A percentile compares a stretch with the other conserved stretches of the same genome.
Conservation (phyloP, 2,329 filamentous ascomycete genomes). For the Sporothrix protearum region DNA sequence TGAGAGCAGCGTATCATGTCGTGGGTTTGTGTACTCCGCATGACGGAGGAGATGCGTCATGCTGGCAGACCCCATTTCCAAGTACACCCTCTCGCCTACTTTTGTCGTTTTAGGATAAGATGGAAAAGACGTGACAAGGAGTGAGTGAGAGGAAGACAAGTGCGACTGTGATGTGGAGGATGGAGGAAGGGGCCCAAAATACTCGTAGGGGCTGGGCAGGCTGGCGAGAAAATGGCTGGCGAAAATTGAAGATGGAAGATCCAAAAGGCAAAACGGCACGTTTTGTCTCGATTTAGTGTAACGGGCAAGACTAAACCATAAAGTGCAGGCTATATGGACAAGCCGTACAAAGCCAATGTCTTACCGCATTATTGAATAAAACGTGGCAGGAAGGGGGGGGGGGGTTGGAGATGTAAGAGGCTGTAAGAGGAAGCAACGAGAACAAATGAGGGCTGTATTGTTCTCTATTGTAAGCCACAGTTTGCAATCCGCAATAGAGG, state of each 20-base stretch:
- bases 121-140: neutral
- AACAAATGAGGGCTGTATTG: neutral
- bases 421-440: neutral
- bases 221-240: neutral
- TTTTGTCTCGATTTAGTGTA: neutral
- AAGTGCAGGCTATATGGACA: no score
- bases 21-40: neutral
- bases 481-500: neutral
- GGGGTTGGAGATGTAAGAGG: neutral
- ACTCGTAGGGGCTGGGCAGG: neutral
- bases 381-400: neutral
- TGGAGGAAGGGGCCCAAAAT: neutral
- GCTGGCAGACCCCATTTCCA: neutral
- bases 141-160: neutral
- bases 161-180: neutral
- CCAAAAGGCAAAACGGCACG: neutral
- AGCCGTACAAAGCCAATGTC: neutral
- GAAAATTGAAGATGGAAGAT: neutral
- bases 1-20: neutral
- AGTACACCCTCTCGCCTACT: slow-evolving; percentile 4
- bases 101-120: neutral
- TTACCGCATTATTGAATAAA: neutral
- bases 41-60: neutral
- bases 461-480: neutral
- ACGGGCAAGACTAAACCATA: no score